Percentiles rank a stretch among this genome's conserved stretches.
These are phyloP conservation scores for Polytolypa hystricis DNA, from an alignment of 2,329 filamentous ascomycete species.

Conservation along the genomic window DNA sequence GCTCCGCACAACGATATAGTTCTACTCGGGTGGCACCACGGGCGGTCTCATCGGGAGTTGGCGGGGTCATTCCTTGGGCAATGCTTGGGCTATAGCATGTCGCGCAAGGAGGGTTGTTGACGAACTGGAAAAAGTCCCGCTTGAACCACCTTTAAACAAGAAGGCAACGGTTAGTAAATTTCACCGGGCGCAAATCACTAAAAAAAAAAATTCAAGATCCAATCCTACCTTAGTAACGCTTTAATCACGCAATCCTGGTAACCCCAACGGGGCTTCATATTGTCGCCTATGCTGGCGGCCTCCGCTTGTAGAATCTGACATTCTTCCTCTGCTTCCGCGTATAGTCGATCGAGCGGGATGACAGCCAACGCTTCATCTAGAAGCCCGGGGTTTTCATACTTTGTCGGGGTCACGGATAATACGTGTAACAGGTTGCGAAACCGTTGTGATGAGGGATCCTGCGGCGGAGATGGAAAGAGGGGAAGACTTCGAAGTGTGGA, in stretches of 20 bases:
- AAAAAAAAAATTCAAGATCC: conserved; percentile 16
- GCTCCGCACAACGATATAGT: conserved; percentile 73
- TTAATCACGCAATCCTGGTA: conserved; percentile 95
- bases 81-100: conserved; percentile 74
- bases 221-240: conserved; percentile 70
- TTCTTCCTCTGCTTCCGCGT: conserved; percentile 89
- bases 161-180: conserved; percentile 11
- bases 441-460: conserved; percentile 58
- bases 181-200: conserved; percentile 11
- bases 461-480: conserved; percentile 63
- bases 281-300: conserved; percentile 74
- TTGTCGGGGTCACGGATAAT: conserved; percentile 75
- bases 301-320: conserved; percentile 76
- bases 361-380: conserved; percentile 81
- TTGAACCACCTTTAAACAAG: conserved; percentile 69
- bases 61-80: conserved; percentile 69
- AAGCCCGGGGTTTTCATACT: conserved; percentile 92
- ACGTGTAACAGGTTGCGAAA: conserved; percentile 76
- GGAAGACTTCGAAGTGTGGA: conserved; percentile 53
- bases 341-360: conserved; percentile 83
- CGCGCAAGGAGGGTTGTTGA: conserved; percentile 85
- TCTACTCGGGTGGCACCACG: conserved; percentile 81
- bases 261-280: conserved; percentile 76
- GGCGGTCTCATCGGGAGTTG: conserved; percentile 78
- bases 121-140: conserved; percentile 86